A percentile compares a stretch with the other conserved stretches of the same genome.
Evolutionary conservation across 345 rosid species (phyloP).

Genomic region (Microthlaspi erraticum): DNA sequence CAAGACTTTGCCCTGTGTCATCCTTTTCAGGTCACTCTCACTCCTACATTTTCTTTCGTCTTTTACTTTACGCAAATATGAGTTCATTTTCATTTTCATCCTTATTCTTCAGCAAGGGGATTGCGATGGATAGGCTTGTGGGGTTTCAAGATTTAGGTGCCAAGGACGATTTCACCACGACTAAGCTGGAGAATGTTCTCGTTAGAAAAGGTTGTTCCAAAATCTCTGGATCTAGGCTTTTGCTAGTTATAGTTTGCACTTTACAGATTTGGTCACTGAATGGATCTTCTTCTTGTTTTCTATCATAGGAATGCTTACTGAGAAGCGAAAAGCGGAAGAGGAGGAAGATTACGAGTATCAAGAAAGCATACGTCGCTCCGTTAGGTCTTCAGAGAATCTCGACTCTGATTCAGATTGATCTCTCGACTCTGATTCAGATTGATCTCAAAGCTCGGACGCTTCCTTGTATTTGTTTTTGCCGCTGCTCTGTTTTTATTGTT

Average conservation of each 20-base stretch:
- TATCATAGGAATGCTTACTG: slow-evolving; percentile 64
- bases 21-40: slow-evolving; percentile 79
- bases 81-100: slow-evolving; percentile 5
- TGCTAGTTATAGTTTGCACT: too few relatives aligned
- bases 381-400: slow-evolving; percentile 63
- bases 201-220: slow-evolving; percentile 62
- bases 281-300: too few relatives aligned
- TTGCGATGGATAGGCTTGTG: slow-evolving; percentile 72
- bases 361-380: slow-evolving; percentile 58
- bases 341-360: slow-evolving; percentile 58
- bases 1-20: slow-evolving; percentile 88
- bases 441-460: too few relatives aligned
- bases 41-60: slow-evolving; percentile 12
- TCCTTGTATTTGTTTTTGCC: too few relatives aligned
- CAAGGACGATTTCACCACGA: slow-evolving; percentile 78
- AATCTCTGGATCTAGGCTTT: neutral
- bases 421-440: slow-evolving; percentile 68
- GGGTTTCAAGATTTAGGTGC: slow-evolving; percentile 90
- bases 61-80: too few relatives aligned
- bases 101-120: slow-evolving; percentile 61
- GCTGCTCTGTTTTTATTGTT: too few relatives aligned
- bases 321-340: slow-evolving; percentile 63
- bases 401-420: slow-evolving; percentile 87
- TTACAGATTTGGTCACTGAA: too few relatives aligned
- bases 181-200: slow-evolving; percentile 60